These are phyloP conservation scores for Achlya hypogyna DNA, from an alignment of 352 stramenopile genomes.

Conservation along the genomic window DNA sequence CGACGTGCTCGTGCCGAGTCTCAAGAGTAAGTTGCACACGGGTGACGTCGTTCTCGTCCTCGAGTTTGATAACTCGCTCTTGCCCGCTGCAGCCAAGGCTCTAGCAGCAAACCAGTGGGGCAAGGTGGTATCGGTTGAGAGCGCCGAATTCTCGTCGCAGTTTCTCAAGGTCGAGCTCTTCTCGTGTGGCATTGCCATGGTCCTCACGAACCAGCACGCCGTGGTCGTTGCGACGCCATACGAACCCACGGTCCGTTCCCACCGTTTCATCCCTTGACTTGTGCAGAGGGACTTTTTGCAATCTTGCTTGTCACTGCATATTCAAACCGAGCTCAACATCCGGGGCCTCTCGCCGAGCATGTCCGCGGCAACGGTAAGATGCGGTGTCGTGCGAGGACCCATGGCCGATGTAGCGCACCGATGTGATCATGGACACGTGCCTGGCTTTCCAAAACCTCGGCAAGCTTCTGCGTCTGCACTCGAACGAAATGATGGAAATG, in stretches of 20 bases:
- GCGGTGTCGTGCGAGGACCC: not conserved
- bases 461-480: not conserved
- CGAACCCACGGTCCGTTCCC: not conserved
- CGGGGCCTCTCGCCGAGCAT: not conserved
- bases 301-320: slow-evolving; percentile 2
- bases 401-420: not conserved
- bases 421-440: slow-evolving; percentile 12
- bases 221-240: not conserved
- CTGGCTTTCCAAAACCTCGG: slow-evolving; percentile 11
- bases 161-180: slow-evolving; percentile 7
- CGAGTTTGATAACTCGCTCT: slow-evolving; percentile 49
- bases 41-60: slow-evolving; percentile 61
- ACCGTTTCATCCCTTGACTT: not conserved
- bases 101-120: slow-evolving; percentile 16
- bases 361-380: not conserved
- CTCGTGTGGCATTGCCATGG: not conserved
- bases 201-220: not conserved
- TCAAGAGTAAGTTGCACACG: slow-evolving; percentile 30
- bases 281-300: slow-evolving; percentile 1
- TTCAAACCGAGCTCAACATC: slow-evolving; percentile 6
- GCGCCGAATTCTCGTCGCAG: not conserved
- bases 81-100: slow-evolving; percentile 32
- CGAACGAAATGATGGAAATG: slow-evolving; percentile 12
- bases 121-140: not conserved
- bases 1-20: slow-evolving; percentile 13